Conservation (phyloP, 2,329 filamentous ascomycete genomes). For the Fusarium sulawesiense region DNA sequence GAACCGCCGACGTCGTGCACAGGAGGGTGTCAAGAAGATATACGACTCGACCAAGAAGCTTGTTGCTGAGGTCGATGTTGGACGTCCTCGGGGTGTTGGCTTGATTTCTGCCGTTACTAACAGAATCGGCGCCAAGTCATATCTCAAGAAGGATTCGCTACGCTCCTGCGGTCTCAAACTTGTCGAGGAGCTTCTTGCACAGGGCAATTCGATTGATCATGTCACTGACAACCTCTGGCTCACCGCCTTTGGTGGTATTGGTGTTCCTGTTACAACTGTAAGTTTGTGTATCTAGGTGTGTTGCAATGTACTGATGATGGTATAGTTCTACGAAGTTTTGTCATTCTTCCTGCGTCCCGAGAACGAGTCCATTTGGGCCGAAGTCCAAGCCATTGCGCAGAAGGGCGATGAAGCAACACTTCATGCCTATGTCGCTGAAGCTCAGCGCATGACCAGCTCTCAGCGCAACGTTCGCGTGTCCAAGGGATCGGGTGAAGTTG, state of each 20-base stretch:
- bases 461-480: conserved; percentile 55
- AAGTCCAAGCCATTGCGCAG: conserved; percentile 55
- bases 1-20: conserved; percentile 57
- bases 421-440: conserved; percentile 55
- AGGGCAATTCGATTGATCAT: conserved; percentile 49
- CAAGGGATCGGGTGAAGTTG: conserved; percentile 50
- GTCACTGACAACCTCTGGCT: conserved; percentile 55
- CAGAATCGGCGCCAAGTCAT: conserved; percentile 44
- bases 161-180: conserved; percentile 55
- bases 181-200: conserved; percentile 52
- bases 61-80: conserved; percentile 51
- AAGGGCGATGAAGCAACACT: conserved; percentile 51
- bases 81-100: conserved; percentile 49
- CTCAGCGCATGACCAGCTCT: conserved; percentile 54
- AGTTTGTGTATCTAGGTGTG: conserved; percentile 15
- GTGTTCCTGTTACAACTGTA: conserved; percentile 54
- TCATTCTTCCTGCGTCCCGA: conserved; percentile 56
- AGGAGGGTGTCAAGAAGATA: conserved; percentile 53
- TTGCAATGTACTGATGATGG: neutral
- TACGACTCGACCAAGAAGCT: conserved; percentile 54
- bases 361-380: conserved; percentile 55
- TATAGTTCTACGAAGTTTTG: conserved; percentile 59
- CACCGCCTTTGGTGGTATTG: conserved; percentile 55
- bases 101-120: conserved; percentile 47
- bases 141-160: conserved; percentile 52